A percentile compares a stretch with the other conserved stretches of the same genome.
Evolutionary conservation across 192 early-diverging fungal genomes (phyloP).

Genomic region (Linderina pennispora): DNA sequence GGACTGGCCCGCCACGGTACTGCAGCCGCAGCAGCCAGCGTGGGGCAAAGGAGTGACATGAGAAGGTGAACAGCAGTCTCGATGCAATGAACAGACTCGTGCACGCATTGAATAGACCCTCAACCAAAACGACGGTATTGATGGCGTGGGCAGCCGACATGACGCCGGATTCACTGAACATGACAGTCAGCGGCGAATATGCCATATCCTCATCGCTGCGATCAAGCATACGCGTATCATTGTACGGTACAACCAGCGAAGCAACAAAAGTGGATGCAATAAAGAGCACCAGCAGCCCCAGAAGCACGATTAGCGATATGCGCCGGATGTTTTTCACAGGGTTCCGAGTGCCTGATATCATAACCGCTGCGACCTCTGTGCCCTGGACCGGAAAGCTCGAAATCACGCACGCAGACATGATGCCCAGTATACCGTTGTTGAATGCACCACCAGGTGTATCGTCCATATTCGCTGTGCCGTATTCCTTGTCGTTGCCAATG

Average conservation of each 20-base stretch:
- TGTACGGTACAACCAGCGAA: constrained; percentile 6
- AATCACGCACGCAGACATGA: constrained; percentile 11
- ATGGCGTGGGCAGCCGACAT: constrained; percentile 11
- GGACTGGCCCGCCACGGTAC: constrained; percentile 1
- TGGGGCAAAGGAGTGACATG: constrained; percentile 9
- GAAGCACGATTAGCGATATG: constrained; percentile 4
- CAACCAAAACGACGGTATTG: constrained; percentile 9
- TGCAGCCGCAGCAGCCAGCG: constrained; percentile 2
- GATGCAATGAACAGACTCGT: constrained; percentile 8
- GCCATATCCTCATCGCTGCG: constrained; percentile 3
- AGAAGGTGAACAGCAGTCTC: constrained; percentile 11
- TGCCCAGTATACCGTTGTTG: constrained; percentile 6
- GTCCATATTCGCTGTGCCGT: too few species aligned
- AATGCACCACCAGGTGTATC: too few species aligned
- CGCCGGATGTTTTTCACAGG: constrained; percentile 1
- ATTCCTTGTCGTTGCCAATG: too few species aligned
- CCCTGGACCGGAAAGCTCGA: constrained; percentile 13
- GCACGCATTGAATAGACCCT: constrained; percentile 11
- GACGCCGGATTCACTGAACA: constrained; percentile 11
- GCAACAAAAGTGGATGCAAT: constrained; percentile 16
- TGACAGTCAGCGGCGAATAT: constrained; percentile 3
- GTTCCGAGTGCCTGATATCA: constrained; percentile 9
- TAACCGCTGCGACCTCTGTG: constrained; percentile 5
- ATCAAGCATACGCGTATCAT: constrained; percentile 7
- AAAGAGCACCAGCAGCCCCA: constrained; percentile 3